Evolutionary conservation across 495 filamentous ascomycete genomes (phyloP).

Genomic region (Daldinia bambusicola): DNA sequence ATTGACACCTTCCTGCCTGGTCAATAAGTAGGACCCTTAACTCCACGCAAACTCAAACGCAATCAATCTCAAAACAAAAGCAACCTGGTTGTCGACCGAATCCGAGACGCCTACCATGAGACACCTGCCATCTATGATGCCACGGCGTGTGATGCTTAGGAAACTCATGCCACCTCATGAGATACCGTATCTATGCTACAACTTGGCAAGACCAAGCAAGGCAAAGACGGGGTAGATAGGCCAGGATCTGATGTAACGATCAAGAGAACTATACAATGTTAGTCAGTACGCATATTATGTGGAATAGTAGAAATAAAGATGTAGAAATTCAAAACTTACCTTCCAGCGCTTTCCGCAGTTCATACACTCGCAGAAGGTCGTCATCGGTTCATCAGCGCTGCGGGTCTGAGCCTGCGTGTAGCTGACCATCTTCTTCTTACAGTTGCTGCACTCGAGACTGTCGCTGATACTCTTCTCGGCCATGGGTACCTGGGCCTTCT

Average conservation of each 20-base stretch:
- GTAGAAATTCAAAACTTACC: constrained; percentile 51
- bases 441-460: constrained; percentile 86
- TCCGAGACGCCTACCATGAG: constrained; percentile 36
- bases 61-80: constrained; percentile 21
- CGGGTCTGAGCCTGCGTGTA: constrained; percentile 97
- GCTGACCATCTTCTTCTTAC: constrained; percentile 88
- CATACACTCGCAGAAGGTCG: constrained; percentile 81
- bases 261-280: constrained; percentile 25
- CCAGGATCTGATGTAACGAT: constrained; percentile 14
- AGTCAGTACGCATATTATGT: background rate
- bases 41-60: constrained; percentile 28
- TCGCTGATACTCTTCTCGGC: constrained; percentile 88
- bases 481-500: constrained; percentile 90
- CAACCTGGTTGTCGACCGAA: constrained; percentile 30
- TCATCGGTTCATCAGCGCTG: constrained; percentile 92
- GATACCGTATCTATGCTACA: constrained; percentile 20
- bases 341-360: constrained; percentile 83
- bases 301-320: constrained; percentile 11
- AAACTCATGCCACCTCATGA: constrained; percentile 19
- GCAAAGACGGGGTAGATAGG: constrained; percentile 17
- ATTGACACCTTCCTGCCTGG: constrained; percentile 4
- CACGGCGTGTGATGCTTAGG: constrained; percentile 27
- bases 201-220: constrained; percentile 1
- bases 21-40: constrained; percentile 11
- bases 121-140: constrained; percentile 29